A percentile compares a stretch with the other conserved stretches of the same genome.
These are phyloP conservation scores for Wallacemonas rigidus DNA, from an alignment of 208 protist genomes.

Conservation along the genomic window DNA sequence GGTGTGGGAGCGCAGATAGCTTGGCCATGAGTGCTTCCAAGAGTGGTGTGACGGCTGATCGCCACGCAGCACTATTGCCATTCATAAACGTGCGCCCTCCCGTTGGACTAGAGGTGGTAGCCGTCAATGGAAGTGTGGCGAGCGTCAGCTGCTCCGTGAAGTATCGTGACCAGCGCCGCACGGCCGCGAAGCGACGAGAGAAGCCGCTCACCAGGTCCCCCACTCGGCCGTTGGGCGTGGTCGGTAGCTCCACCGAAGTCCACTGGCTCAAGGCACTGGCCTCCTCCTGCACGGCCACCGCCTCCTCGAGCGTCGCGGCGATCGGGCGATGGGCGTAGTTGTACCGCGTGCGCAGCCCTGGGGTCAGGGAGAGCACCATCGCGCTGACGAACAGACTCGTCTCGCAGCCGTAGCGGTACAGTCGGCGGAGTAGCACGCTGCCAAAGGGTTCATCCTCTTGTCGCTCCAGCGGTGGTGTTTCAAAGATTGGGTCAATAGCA, in stretches of 20 bases:
- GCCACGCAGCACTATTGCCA: background rate
- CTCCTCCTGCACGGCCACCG: slow-evolving; percentile 17
- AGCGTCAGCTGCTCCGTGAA: slow-evolving; percentile 25
- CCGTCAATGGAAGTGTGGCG: no score
- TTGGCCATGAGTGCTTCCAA: slow-evolving; percentile 47
- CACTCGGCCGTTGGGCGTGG: slow-evolving; percentile 34
- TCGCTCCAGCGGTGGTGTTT: slow-evolving; percentile 64
- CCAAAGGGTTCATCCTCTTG: slow-evolving; percentile 71
- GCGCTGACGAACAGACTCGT: slow-evolving; percentile 66
- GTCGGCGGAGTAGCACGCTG: slow-evolving; percentile 63
- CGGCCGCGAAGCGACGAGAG: slow-evolving; percentile 48
- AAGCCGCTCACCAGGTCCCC: slow-evolving; percentile 65
- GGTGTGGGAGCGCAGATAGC: slow-evolving; percentile 43
- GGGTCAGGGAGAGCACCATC: slow-evolving; percentile 71
- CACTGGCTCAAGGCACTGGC: background rate
- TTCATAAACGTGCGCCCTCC: no score
- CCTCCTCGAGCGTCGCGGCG: slow-evolving; percentile 21
- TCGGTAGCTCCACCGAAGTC: slow-evolving; percentile 22
- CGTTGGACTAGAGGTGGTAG: no score
- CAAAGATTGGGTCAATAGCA: slow-evolving; percentile 44
- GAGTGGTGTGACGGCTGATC: slow-evolving; percentile 17
- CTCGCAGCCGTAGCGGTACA: slow-evolving; percentile 52
- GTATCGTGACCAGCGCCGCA: slow-evolving; percentile 43
- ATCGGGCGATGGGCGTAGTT: slow-evolving; percentile 64
- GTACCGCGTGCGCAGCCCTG: slow-evolving; percentile 55